Evolutionary conservation across 345 rosid species (phyloP), one percentile per base, ranked within the genome.

Genomic region (Populus tremula): DNA sequence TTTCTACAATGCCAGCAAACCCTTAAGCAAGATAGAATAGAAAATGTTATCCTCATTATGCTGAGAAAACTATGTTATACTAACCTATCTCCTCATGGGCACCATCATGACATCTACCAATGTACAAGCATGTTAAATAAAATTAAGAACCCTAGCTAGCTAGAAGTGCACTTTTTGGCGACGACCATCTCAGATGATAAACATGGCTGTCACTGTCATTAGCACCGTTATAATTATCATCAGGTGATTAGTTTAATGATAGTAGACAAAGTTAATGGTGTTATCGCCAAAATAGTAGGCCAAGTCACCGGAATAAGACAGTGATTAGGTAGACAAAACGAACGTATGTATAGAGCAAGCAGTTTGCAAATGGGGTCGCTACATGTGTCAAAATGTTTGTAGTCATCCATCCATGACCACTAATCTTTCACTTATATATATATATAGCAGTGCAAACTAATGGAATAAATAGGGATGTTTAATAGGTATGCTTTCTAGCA

Each of bases 61-160:
- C 43, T 73, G 21, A 14, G 85, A 88, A 86, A 86, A 82, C 76
- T 56, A 85, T 68, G 80, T 79, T 77, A 79, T 80, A 72, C 88
- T 82, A 70, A 54, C 83, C 86, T 54, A 53, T 64, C 29, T 6
- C 76, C 47, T 65, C 77, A 54, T 17, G 25, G 53, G 33, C 25
- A 64, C 29, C 86, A 79, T 84, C 86, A 85, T 85, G 82, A 81
- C 78, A 65, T 49, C 87, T 86, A 82, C 88, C 85, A 71, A 20
- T 16, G 21, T 45, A 81, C 72, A 71, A 39, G 54, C 50, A 59
- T 78, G 33, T 45, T 53, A 4, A 25, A n/a, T 7, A 33, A 45
- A 69, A 65, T 38, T 74, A 16, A 50, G 21, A 67, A 27, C 18
- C 27, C 38, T 33, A 35, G 41, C 41, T 66, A 9, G 8, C 27